Percentiles rank a stretch among this genome's conserved stretches.
Evolutionary conservation across 2,329 filamentous ascomycete genomes (phyloP).

Genomic region (Colletotrichum cuscutae): DNA sequence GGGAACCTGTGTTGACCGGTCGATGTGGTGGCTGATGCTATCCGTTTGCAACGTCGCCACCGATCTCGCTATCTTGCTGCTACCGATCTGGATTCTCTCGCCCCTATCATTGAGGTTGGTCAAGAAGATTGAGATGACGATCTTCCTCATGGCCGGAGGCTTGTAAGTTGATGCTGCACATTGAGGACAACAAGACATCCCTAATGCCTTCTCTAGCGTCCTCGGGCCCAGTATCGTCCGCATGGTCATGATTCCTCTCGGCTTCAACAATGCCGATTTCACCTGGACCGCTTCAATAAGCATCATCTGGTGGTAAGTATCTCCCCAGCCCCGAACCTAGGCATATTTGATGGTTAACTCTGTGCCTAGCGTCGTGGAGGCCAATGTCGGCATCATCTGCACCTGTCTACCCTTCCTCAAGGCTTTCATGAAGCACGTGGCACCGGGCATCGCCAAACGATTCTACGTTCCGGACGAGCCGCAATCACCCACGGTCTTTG

Average conservation of each 20-base stretch:
- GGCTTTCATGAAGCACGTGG: conserved; percentile 16
- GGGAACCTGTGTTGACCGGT: conserved; percentile 25
- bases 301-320: conserved; percentile 31
- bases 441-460: not conserved
- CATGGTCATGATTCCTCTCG: conserved; percentile 29
- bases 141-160: conserved; percentile 33
- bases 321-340: not conserved
- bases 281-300: conserved; percentile 33
- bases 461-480: not conserved
- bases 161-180: conserved; percentile 13
- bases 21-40: conserved; percentile 34
- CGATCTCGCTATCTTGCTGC: conserved; percentile 34
- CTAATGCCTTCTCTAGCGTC: conserved; percentile 16
- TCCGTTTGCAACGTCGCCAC: conserved; percentile 34
- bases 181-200: accelerated
- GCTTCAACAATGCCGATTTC: conserved; percentile 25
- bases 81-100: conserved; percentile 34
- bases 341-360: not conserved
- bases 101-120: conserved; percentile 14
- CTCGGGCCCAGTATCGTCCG: conserved; percentile 32
- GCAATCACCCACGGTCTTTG: conserved; percentile 17
- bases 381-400: conserved; percentile 34
- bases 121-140: conserved; percentile 33
- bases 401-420: conserved; percentile 33
- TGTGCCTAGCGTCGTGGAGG: conserved; percentile 21